Conservation (phyloP, 352 stramenopile species). For the Pythium utonaiense region DNA sequence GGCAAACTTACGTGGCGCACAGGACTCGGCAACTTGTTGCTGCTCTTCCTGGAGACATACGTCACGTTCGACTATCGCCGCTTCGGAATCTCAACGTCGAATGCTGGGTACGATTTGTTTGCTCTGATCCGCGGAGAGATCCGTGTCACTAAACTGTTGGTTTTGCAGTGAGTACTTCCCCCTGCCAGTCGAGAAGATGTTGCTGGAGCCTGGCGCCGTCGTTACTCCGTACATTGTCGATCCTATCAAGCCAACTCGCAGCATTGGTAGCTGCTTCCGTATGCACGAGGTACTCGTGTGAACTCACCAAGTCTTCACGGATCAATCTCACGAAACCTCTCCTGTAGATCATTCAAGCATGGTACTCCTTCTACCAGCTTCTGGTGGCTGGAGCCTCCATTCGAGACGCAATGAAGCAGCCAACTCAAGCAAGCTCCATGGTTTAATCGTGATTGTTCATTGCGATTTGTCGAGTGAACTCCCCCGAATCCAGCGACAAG, state of each 20-base stretch:
- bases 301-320: not conserved
- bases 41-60: slow-evolving; percentile 84
- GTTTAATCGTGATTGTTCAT: not conserved
- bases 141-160: not conserved
- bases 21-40: slow-evolving; percentile 62
- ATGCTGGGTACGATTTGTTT: slow-evolving; percentile 47
- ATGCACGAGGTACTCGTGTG: slow-evolving; percentile 60
- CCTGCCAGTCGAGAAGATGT: slow-evolving; percentile 45
- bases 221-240: slow-evolving; percentile 70
- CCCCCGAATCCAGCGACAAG: not conserved
- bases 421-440: not conserved
- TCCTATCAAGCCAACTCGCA: slow-evolving; percentile 60
- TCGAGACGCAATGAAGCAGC: slow-evolving; percentile 11
- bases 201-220: slow-evolving; percentile 29
- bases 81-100: slow-evolving; percentile 75
- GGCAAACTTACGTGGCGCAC: slow-evolving; percentile 64
- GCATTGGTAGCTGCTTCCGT: slow-evolving; percentile 78
- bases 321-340: not conserved
- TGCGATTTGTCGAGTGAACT: slow-evolving; percentile 12
- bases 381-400: slow-evolving; percentile 26
- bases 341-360: slow-evolving; percentile 34
- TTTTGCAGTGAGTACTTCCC: slow-evolving; percentile 62
- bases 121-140: not conserved
- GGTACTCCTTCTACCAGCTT: slow-evolving; percentile 34
- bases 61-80: slow-evolving; percentile 81